These are phyloP conservation scores for Pythium myriotylum DNA, from an alignment of 352 stramenopile species.

Conservation along the genomic window DNA sequence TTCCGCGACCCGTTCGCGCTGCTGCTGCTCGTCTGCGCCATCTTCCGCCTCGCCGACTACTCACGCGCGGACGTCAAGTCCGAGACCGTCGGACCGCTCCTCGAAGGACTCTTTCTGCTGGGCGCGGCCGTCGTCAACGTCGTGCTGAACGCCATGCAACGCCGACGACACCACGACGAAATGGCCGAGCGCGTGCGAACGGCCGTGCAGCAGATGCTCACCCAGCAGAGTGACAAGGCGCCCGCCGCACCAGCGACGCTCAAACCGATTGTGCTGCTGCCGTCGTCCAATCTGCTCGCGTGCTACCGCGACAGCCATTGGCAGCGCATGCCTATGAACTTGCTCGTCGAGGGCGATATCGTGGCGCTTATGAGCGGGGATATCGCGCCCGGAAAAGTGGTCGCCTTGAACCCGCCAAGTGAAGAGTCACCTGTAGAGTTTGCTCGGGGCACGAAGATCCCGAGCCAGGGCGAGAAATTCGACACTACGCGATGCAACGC, in stretches of 20 bases:
- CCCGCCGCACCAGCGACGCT: constrained; percentile 6
- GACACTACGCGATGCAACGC: constrained; percentile 67
- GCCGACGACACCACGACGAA: constrained; percentile 71
- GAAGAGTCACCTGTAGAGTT: constrained; percentile 27
- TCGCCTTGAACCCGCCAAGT: constrained; percentile 32
- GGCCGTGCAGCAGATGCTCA: constrained; percentile 63
- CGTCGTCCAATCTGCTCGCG: constrained; percentile 77
- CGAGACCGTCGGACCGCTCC: constrained; percentile 34
- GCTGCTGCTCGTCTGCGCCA: constrained; percentile 64
- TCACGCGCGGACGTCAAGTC: constrained; percentile 33
- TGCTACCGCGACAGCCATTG: constrained; percentile 83
- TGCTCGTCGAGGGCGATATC: constrained; percentile 79
- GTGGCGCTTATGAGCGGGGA: constrained; percentile 86
- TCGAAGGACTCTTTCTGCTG: constrained; percentile 65
- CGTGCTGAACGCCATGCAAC: constrained; percentile 65
- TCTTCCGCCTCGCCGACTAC: constrained; percentile 64
- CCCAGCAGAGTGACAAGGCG: background rate
- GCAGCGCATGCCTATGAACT: constrained; percentile 83
- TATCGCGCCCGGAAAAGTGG: constrained; percentile 68
- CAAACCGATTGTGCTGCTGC: constrained; percentile 61
- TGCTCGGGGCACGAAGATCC: constrained; percentile 63
- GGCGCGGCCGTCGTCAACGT: constrained; percentile 60
- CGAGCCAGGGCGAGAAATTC: constrained; percentile 35
- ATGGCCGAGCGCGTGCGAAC: constrained; percentile 77
- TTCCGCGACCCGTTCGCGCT: constrained; percentile 75